Base-by-base conservation (phyloP, 2,329 filamentous ascomycete species). In the Penicillium olsonii region DNA sequence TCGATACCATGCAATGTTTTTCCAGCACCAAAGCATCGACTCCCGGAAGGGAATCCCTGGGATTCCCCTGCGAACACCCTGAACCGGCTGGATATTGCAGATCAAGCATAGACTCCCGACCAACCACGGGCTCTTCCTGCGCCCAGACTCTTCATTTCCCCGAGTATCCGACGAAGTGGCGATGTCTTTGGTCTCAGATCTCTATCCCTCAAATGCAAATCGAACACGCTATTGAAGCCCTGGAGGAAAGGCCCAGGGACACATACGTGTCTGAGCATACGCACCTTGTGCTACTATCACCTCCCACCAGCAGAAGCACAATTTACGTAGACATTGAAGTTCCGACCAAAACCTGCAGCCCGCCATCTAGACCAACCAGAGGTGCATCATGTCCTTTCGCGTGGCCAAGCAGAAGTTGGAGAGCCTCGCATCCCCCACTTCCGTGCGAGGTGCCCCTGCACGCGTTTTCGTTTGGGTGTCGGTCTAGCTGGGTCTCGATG, bases 371-470 rank as follows among this genome's bases (percentile, higher is more conserved):
- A 38, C 57, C 57, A 57, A 59, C 52, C 56, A 37, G 27, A 37
- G 9, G 44, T 48, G 47, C 27, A 31, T 11, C 24, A 34, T 51
- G 19, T 52, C 44, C 18, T 60, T 37, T 54, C 57, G 53, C 52
- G 49, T 56, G 54, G 56, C 22, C 56, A 61, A 59, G 49, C 45
- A 60, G 45, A 53, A 44, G 41, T 48, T 34, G 50, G 52, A 41
- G 48, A 58, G 43, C 45, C 34, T 49, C 29, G 35, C 10, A 52
- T 44, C 40, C 56, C 45, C 56, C 54, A 60, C 56, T 50, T 42
- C 46, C n/a, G 44, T 56, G 54, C 40, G 38, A 61, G 57, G 48
- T 37, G 38, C 37, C 48, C 47, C 43, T 57, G 57, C 54, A 56
- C 35, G 37, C 48, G 38, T 55, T 54, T 50, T 59, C 50, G 58